These are phyloP conservation scores for Coprinellus micaceus DNA, from an alignment of 768 basidiomycete genomes.

Conservation along the genomic window DNA sequence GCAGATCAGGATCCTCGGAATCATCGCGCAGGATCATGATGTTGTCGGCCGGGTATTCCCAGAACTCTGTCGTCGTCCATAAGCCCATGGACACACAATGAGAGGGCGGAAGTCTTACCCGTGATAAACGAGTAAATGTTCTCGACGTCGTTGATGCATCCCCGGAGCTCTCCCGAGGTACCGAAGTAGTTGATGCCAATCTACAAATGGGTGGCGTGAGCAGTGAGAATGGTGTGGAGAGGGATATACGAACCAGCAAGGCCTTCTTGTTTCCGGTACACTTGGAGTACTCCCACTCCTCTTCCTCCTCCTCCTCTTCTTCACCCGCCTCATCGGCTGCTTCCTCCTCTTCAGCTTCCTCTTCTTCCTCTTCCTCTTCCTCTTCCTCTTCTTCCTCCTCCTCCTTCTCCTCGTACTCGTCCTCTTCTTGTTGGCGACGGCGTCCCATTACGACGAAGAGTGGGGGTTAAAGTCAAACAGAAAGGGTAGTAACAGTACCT, in stretches of 20 bases:
- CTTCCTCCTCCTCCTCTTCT: background rate
- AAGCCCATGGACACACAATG: background rate
- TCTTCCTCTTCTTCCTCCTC: slow-evolving; percentile 3
- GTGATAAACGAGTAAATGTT: slow-evolving; percentile 76
- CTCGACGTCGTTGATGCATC: slow-evolving; percentile 89
- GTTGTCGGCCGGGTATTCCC: slow-evolving; percentile 69
- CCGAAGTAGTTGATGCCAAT: slow-evolving; percentile 89
- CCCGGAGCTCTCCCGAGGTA: slow-evolving; percentile 58
- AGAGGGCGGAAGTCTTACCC: slow-evolving; percentile 36
- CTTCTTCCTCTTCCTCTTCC: slow-evolving; percentile 1
- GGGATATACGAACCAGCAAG: slow-evolving; percentile 57
- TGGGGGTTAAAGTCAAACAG: too few species aligned
- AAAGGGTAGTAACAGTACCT: too few species aligned
- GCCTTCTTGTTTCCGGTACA: slow-evolving; percentile 90
- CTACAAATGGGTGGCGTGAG: slow-evolving; percentile 31
- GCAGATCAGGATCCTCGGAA: slow-evolving; percentile 50
- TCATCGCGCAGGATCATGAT: slow-evolving; percentile 88
- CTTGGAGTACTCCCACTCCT: slow-evolving; percentile 60
- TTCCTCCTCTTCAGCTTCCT: slow-evolving; percentile 1
- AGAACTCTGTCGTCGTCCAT: slow-evolving; percentile 47
- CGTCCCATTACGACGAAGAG: too few species aligned
- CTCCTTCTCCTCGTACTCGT: slow-evolving; percentile 1
- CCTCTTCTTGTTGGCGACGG: background rate
- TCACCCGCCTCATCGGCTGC: background rate
- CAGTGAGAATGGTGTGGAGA: background rate